Conservation (phyloP, 768 basidiomycete genomes). For the Ramaria rubella region DNA sequence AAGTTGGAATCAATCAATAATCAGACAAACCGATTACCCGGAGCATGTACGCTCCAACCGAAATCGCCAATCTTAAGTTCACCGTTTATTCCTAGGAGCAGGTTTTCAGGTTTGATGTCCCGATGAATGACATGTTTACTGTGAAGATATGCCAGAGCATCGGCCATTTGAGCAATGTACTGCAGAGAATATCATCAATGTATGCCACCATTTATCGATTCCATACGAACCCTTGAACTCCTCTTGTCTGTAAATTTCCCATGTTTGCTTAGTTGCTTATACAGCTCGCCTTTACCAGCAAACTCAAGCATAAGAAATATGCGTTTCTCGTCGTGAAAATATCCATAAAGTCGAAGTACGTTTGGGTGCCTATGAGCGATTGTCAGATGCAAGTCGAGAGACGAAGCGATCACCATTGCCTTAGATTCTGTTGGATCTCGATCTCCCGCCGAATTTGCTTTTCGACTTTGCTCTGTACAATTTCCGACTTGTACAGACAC, state of each 20-base stretch:
- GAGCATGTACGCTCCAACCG: slow-evolving; percentile 97
- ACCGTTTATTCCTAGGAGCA: slow-evolving; percentile 89
- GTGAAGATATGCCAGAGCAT: slow-evolving; percentile 88
- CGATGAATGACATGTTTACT: slow-evolving; percentile 96
- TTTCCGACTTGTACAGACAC: slow-evolving; percentile 94
- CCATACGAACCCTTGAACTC: slow-evolving; percentile 45
- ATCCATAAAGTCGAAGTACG: slow-evolving; percentile 89
- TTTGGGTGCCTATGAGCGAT: slow-evolving; percentile 70
- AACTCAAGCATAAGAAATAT: slow-evolving; percentile 99
- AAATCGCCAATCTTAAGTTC: slow-evolving; percentile 98
- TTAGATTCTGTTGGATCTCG: slow-evolving; percentile 93
- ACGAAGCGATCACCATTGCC: slow-evolving; percentile 21
- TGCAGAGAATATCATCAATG: slow-evolving; percentile 23
- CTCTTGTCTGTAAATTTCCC: slow-evolving; percentile 86
- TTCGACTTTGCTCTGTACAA: slow-evolving; percentile 85
- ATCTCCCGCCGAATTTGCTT: slow-evolving; percentile 97
- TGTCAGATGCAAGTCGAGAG: neutral
- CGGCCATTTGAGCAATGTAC: slow-evolving; percentile 98
- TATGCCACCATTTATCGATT: neutral
- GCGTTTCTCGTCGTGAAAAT: slow-evolving; percentile 96
- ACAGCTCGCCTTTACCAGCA: slow-evolving; percentile 93
- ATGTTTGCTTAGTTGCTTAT: slow-evolving; percentile 86
- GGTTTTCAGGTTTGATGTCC: slow-evolving; percentile 98
- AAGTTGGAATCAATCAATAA: neutral
- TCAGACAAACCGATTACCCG: slow-evolving; percentile 54